These are phyloP conservation scores for Calvatia gigantea DNA, from an alignment of 768 basidiomycete species.

Conservation along the genomic window DNA sequence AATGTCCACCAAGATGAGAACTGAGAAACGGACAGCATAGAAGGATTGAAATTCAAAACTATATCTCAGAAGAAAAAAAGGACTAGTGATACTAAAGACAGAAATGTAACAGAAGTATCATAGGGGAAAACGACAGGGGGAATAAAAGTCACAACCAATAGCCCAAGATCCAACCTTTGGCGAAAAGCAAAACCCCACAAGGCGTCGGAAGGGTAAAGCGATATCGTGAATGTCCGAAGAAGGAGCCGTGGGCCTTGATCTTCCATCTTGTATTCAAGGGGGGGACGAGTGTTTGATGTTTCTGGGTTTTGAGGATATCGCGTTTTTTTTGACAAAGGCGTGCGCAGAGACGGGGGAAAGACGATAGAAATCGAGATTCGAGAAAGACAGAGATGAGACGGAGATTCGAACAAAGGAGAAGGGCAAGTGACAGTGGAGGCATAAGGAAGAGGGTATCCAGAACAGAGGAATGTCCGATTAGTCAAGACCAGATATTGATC, in stretches of 20 bases:
- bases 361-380: constrained; percentile 4
- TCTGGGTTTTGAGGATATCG: constrained; percentile 30
- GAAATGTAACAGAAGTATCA: constrained; percentile 29
- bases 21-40: constrained; percentile 14
- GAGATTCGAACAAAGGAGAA: constrained; percentile 4
- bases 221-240: constrained; percentile 15
- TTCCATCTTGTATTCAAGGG: constrained; percentile 35
- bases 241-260: constrained; percentile 40
- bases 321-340: constrained; percentile 19
- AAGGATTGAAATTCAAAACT: constrained; percentile 20
- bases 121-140: constrained; percentile 21
- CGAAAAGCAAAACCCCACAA: constrained; percentile 9
- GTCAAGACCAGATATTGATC: constrained; percentile 14
- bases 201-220: constrained; percentile 12
- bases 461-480: constrained; percentile 9
- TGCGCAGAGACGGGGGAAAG: constrained; percentile 17
- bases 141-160: constrained; percentile 60
- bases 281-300: constrained; percentile 22
- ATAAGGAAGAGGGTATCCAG: constrained; percentile 31
- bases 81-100: constrained; percentile 31
- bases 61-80: constrained; percentile 15
- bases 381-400: constrained; percentile 17
- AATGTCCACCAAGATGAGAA: constrained; percentile 6
- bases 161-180: constrained; percentile 40
- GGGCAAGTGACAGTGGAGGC: constrained; percentile 19